Conservation (phyloP, 2,329 filamentous ascomycete genomes). For the Calonectria ilicicola region DNA sequence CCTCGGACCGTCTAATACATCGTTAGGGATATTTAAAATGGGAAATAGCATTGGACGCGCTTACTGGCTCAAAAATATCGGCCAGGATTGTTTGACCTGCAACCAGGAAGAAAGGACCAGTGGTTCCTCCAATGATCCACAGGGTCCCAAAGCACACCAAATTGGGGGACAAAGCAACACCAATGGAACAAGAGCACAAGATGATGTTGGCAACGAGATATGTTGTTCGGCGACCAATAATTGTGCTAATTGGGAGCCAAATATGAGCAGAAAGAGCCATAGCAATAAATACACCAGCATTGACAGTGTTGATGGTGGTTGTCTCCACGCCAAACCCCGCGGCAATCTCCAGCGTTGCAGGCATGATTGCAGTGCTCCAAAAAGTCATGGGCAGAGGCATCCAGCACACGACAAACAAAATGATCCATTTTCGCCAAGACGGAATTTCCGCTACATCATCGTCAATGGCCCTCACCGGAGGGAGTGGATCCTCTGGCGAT, state of each 20-base stretch:
- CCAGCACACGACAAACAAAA: constrained; percentile 44
- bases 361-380: constrained; percentile 43
- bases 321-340: constrained; percentile 19
- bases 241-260: constrained; percentile 41
- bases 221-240: constrained; percentile 35
- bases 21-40: not conserved
- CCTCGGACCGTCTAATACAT: constrained; percentile 36
- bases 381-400: constrained; percentile 45
- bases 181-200: constrained; percentile 38
- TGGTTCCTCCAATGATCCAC: constrained; percentile 41
- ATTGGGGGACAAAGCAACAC: constrained; percentile 35
- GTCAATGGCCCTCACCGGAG: constrained; percentile 31
- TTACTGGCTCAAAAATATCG: constrained; percentile 42
- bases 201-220: constrained; percentile 41
- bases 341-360: constrained; percentile 36
- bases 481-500: not conserved
- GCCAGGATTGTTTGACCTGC: constrained; percentile 42
- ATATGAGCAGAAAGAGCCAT: constrained; percentile 40
- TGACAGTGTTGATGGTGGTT: constrained; percentile 36
- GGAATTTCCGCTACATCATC: constrained; percentile 36
- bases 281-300: constrained; percentile 40
- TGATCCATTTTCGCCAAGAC: constrained; percentile 42
- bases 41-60: not conserved
- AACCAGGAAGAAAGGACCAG: constrained; percentile 41
- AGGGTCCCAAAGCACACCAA: constrained; percentile 35